Conservation (phyloP, 441 rosid species). For the Erodium texanum region DNA sequence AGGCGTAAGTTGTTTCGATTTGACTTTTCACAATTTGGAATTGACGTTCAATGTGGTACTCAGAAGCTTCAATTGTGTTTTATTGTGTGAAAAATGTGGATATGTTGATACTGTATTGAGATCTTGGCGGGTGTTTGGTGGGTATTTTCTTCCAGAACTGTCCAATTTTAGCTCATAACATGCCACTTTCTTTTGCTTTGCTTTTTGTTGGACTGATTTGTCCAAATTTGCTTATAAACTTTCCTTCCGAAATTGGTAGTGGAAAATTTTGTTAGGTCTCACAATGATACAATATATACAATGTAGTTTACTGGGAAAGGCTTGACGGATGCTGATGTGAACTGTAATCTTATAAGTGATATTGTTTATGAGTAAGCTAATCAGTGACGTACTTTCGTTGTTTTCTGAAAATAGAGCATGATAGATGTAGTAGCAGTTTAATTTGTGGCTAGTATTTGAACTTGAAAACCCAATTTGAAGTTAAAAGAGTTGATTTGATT, state of each 20-base stretch:
- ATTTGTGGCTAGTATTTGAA: neutral
- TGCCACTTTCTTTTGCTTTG: neutral
- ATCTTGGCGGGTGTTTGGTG: neutral
- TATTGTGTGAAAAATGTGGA: neutral
- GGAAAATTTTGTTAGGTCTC: neutral
- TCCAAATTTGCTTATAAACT: too few relatives aligned
- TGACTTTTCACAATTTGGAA: slow-evolving; percentile 7
- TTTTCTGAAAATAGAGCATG: neutral
- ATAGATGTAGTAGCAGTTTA: neutral
- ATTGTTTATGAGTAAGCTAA: neutral
- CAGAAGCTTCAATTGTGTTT: neutral
- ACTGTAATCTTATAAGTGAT: neutral
- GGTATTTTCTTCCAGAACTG: neutral
- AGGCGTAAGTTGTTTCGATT: slow-evolving; percentile 53
- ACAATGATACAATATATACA: neutral
- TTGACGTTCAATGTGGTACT: neutral
- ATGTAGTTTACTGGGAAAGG: neutral
- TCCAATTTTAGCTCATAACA: neutral
- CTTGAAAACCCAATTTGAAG: neutral
- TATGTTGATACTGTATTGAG: neutral
- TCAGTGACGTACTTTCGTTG: neutral
- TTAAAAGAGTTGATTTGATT: neutral
- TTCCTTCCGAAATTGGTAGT: neutral
- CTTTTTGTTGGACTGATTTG: neutral
- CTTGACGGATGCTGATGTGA: neutral